Evolutionary conservation across 306 rosid genomes (phyloP).

Genomic region (Astragalus glycyphyllos): DNA sequence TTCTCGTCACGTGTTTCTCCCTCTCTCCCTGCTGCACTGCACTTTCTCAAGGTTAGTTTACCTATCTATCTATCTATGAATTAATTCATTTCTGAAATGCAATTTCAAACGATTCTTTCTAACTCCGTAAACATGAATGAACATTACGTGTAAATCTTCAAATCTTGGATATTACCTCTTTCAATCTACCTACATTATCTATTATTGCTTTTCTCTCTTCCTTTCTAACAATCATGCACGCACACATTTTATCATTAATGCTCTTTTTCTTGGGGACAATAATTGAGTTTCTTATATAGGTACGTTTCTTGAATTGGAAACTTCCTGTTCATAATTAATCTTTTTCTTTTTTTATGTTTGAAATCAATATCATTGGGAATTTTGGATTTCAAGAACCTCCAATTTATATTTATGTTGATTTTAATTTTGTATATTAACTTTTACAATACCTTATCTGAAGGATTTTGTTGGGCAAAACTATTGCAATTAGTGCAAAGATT

Average conservation of each 20-base stretch:
- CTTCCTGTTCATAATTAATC: constrained; percentile 9
- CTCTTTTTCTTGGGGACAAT: neutral
- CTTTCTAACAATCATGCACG: neutral
- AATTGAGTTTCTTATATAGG: neutral
- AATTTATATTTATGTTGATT: neutral
- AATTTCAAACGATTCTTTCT: too few species aligned
- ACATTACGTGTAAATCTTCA: too few species aligned
- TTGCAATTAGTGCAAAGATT: constrained; percentile 31
- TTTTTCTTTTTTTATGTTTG: neutral
- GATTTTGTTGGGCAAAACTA: constrained; percentile 44
- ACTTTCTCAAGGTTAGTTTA: constrained; percentile 33
- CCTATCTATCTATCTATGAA: too few species aligned
- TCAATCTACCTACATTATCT: too few species aligned
- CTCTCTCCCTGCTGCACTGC: constrained; percentile 8
- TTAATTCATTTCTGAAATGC: neutral
- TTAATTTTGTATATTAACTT: constrained; percentile 9
- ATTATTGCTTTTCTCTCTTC: neutral
- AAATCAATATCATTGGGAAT: neutral
- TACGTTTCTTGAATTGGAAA: constrained; percentile 5
- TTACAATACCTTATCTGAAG: constrained; percentile 45
- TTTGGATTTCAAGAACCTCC: neutral
- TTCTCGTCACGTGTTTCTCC: neutral
- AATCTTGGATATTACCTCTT: too few species aligned
- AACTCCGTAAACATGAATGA: too few species aligned
- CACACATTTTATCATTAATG: constrained; percentile 3